Evolutionary conservation across 2,329 filamentous ascomycete genomes (phyloP).

Genomic region (Alternaria sp.): DNA sequence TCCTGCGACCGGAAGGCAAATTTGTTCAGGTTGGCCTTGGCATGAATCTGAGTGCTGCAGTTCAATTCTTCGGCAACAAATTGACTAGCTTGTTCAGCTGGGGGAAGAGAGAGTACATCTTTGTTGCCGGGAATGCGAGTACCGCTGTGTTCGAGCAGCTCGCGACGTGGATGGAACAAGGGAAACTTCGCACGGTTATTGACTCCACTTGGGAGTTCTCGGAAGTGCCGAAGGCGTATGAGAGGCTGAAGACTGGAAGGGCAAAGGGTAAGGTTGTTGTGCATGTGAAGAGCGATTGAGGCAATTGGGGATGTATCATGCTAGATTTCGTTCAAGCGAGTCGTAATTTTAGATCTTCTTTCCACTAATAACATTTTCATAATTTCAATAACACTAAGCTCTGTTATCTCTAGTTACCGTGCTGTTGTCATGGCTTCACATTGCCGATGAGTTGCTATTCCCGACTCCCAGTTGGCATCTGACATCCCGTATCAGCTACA

Average conservation of each 20-base stretch:
- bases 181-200: slow-evolving; percentile 62
- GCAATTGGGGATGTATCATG: background rate
- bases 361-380: background rate
- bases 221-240: slow-evolving; percentile 61
- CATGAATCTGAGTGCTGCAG: background rate
- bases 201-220: slow-evolving; percentile 62
- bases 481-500: background rate
- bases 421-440: too few relatives aligned
- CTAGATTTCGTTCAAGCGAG: background rate
- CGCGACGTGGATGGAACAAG: slow-evolving; percentile 61
- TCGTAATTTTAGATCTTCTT: background rate
- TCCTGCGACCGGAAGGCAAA: slow-evolving; percentile 9
- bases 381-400: too few relatives aligned
- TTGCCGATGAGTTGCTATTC: too few relatives aligned
- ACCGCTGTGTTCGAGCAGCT: slow-evolving; percentile 46
- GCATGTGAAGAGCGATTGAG: slow-evolving; percentile 9
- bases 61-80: background rate
- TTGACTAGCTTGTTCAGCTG: background rate
- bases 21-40: slow-evolving; percentile 7
- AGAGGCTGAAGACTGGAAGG: slow-evolving; percentile 60
- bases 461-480: too few relatives aligned
- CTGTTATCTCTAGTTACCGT: too few relatives aligned
- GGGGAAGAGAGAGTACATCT: slow-evolving; percentile 6
- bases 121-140: slow-evolving; percentile 35
- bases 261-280: slow-evolving; percentile 64